Percentiles rank a stretch among this genome's conserved stretches.
phyloP scores from a whole-genome alignment of 345 rosid species.

The Citrus reticulata region DNA sequence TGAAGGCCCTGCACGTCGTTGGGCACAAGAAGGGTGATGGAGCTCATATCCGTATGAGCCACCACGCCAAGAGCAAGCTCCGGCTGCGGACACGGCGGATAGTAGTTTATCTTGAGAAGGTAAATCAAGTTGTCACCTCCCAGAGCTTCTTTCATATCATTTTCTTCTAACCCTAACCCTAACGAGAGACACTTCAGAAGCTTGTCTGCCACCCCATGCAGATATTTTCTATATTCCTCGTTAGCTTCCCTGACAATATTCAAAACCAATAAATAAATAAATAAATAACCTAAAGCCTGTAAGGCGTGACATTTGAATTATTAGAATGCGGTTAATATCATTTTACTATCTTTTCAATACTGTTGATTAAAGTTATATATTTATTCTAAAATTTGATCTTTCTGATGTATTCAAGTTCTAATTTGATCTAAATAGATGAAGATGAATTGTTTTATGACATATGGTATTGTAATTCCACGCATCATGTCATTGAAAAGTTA shows the following conservation, averaged over 20 bases:
- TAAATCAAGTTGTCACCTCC: constrained; percentile 21
- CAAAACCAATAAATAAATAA: too few relatives aligned
- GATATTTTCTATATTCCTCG: constrained; percentile 22
- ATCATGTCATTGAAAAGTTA: too few relatives aligned
- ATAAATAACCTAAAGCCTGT: too few relatives aligned
- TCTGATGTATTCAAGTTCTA: too few relatives aligned
- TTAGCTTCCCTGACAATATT: constrained; percentile 19
- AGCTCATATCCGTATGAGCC: constrained; percentile 29
- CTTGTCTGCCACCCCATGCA: constrained; percentile 13
- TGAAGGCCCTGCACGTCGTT: constrained; percentile 32
- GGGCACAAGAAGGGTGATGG: constrained; percentile 24
- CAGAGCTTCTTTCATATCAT: constrained; percentile 4
- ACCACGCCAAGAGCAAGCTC: constrained; percentile 20
- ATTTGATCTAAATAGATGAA: too few relatives aligned
- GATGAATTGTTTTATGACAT: too few relatives aligned
- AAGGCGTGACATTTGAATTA: too few relatives aligned
- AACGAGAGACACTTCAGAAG: constrained; percentile 15
- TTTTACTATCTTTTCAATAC: too few relatives aligned
- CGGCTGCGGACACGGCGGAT: constrained; percentile 35
- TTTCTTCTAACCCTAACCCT: constrained; percentile 22
- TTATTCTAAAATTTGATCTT: too few relatives aligned
- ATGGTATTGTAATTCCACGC: too few relatives aligned
- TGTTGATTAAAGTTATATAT: too few relatives aligned
- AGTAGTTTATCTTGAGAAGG: constrained; percentile 26
- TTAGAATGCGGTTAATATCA: too few relatives aligned